These are phyloP conservation scores for Turritis glabra DNA, from an alignment of 345 rosid species.

Conservation along the genomic window DNA sequence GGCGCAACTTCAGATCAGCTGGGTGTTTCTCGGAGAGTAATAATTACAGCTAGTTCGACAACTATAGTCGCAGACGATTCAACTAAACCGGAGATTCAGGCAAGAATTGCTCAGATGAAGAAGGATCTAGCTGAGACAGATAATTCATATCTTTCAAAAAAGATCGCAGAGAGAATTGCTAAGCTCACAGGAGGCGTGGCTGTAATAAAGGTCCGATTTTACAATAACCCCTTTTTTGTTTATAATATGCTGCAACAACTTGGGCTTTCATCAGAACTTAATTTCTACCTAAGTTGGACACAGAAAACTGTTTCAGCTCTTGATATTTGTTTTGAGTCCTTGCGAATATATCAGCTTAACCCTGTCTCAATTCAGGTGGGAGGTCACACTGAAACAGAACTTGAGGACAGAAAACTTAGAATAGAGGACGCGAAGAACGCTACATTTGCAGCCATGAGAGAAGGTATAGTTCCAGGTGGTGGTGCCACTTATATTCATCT, in stretches of 20 bases:
- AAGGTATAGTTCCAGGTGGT: slow-evolving; percentile 93
- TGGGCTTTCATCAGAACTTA: background rate
- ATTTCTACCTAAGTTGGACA: background rate
- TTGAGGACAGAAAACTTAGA: slow-evolving; percentile 88
- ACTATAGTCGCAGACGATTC: slow-evolving; percentile 81
- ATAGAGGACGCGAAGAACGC: slow-evolving; percentile 91
- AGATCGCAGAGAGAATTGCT: slow-evolving; percentile 84
- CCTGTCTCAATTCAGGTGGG: slow-evolving; percentile 53
- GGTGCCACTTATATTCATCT: slow-evolving; percentile 89
- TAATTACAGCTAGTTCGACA: slow-evolving; percentile 70
- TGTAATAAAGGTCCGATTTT: slow-evolving; percentile 64
- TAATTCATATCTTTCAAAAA: slow-evolving; percentile 54
- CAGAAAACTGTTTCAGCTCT: background rate
- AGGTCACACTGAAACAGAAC: slow-evolving; percentile 84
- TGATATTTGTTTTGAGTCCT: background rate
- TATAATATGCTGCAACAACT: slow-evolving; percentile 7
- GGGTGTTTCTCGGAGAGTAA: slow-evolving; percentile 74
- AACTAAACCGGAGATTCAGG: slow-evolving; percentile 87
- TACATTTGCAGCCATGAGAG: slow-evolving; percentile 90
- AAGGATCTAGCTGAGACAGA: slow-evolving; percentile 85
- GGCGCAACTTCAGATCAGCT: slow-evolving; percentile 91
- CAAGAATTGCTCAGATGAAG: slow-evolving; percentile 85
- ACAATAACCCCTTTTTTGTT: background rate
- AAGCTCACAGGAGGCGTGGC: slow-evolving; percentile 91
- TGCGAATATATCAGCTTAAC: background rate